phyloP scores from a whole-genome alignment of 768 basidiomycete genomes.

The Guyanaporus albipodus region DNA sequence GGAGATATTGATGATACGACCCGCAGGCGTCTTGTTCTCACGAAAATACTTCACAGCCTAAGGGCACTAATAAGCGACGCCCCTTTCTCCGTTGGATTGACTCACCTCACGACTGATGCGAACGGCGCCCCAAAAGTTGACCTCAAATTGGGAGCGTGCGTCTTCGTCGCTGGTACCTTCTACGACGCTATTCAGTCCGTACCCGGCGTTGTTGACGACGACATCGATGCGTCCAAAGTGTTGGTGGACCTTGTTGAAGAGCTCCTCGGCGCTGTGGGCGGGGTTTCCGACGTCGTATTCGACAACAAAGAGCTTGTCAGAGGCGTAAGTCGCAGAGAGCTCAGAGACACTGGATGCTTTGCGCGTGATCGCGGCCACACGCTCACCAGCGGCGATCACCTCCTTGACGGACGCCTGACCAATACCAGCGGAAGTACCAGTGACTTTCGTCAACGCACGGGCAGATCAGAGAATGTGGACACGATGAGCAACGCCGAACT shows the following conservation, averaged over 20 bases:
- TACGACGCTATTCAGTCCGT: conserved; percentile 21
- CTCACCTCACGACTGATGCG: conserved; percentile 23
- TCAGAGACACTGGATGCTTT: conserved; percentile 19
- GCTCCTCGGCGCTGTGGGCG: conserved; percentile 9
- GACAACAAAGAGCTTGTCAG: conserved; percentile 25
- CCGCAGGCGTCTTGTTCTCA: conserved; percentile 22
- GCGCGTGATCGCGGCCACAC: conserved; percentile 27
- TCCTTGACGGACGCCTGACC: conserved; percentile 31
- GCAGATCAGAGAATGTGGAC: neutral
- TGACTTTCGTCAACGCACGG: conserved; percentile 28
- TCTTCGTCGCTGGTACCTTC: conserved; percentile 25
- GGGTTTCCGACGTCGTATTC: conserved; percentile 30
- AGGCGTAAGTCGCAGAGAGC: conserved; percentile 12
- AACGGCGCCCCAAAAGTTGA: conserved; percentile 33
- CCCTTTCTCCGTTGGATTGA: no score
- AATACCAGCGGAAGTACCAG: conserved; percentile 40
- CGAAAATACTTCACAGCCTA: conserved; percentile 31
- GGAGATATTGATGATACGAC: conserved; percentile 23
- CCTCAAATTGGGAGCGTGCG: conserved; percentile 28
- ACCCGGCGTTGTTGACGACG: conserved; percentile 34
- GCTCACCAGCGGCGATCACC: conserved; percentile 25
- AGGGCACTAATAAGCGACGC: no score
- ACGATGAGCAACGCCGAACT: neutral
- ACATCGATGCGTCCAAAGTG: conserved; percentile 33
- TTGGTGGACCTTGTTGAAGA: conserved; percentile 19